Evolutionary conservation across 371 early-diverging fungal species (phyloP).

Genomic region (Rhizopus delemar): DNA sequence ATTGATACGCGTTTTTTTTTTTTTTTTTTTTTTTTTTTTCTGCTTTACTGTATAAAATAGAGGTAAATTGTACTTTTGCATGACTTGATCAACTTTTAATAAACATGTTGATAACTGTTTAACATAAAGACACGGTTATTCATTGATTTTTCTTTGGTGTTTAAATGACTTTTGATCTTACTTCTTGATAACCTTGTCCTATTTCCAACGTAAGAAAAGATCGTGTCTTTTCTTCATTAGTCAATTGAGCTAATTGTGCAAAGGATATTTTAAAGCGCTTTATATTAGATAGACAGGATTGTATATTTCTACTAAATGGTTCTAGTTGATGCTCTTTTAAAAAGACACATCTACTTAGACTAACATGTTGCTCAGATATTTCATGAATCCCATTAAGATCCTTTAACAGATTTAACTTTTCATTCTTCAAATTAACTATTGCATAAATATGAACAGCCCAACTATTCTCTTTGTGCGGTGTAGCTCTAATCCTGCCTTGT

Average conservation of each 20-base stretch:
- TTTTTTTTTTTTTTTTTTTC: background rate
- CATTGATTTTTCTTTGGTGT: background rate
- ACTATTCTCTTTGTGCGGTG: conserved; percentile 32
- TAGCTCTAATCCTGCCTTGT: conserved; percentile 28
- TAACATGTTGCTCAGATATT: conserved; percentile 34
- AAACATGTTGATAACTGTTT: conserved; percentile 27
- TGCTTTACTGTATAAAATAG: conserved; percentile 38
- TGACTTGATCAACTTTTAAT: conserved; percentile 26
- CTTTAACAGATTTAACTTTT: background rate
- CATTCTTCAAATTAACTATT: background rate
- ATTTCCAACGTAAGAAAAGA: conserved; percentile 48
- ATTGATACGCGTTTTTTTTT: too few relatives aligned
- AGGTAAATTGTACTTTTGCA: conserved; percentile 25
- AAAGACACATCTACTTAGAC: conserved; percentile 37
- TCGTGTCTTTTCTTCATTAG: conserved; percentile 47
- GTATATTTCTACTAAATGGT: conserved; percentile 20
- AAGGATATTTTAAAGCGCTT: conserved; percentile 35
- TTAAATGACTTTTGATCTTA: conserved; percentile 8
- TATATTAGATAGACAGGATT: background rate
- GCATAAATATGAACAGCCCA: conserved; percentile 50
- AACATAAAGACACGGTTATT: background rate
- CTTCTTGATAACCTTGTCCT: conserved; percentile 48
- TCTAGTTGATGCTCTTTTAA: conserved; percentile 41
- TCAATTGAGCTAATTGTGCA: conserved; percentile 37
- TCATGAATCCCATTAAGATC: background rate